Evolutionary conservation across 129 eudicot species (phyloP).

Genomic region (Helianthus annuus): HanXRQr2.0-SUNRISE NC_035445.2:94290045-94290544

Average conservation of each 20-base stretch:
- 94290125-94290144: neutral
- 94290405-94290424: neutral
- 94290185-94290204: neutral
- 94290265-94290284: neutral
- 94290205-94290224: too few relatives aligned
- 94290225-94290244: too few relatives aligned
- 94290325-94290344: too few relatives aligned
- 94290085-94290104: neutral
- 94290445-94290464: constrained; percentile 21
- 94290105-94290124: neutral
- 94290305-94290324: too few relatives aligned
- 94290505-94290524: constrained; percentile 31
- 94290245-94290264: neutral
- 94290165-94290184: neutral
- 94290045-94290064: neutral
- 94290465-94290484: constrained; percentile 29
- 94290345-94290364: too few relatives aligned
- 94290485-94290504: constrained; percentile 31
- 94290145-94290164: too few relatives aligned
- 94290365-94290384: neutral
- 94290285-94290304: too few relatives aligned
- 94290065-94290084: neutral
- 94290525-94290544: constrained; percentile 12
- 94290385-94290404: neutral
- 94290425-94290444: neutral